Conservation (phyloP, 2,329 filamentous ascomycete species). For the Chrysosporium keratinophilum region DNA sequence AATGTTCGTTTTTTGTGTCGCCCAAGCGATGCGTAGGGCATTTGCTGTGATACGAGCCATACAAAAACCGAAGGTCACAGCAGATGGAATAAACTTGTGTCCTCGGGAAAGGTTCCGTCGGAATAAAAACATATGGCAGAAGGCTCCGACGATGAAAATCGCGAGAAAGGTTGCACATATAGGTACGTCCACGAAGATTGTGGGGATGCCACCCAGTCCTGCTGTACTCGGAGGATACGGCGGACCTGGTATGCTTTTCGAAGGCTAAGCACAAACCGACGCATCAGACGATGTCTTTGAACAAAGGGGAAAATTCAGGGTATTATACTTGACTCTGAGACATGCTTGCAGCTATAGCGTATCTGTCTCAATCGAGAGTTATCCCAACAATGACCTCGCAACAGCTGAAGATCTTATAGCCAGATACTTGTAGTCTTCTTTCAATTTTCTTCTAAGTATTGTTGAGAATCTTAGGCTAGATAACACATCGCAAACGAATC, state of each 20-base stretch:
- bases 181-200: slow-evolving; percentile 50
- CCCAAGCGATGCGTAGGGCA: slow-evolving; percentile 48
- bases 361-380: too few relatives aligned
- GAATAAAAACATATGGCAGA: slow-evolving; percentile 38
- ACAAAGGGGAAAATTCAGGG: background rate
- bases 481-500: too few relatives aligned
- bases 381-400: too few relatives aligned
- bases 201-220: slow-evolving; percentile 42
- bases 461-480: too few relatives aligned
- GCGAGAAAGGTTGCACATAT: slow-evolving; percentile 53
- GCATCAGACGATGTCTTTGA: background rate
- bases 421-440: too few relatives aligned
- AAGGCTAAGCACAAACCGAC: background rate
- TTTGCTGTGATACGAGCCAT: slow-evolving; percentile 40
- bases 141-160: slow-evolving; percentile 36
- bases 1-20: slow-evolving; percentile 37
- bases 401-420: too few relatives aligned
- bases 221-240: slow-evolving; percentile 28
- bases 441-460: too few relatives aligned
- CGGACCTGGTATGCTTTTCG: slow-evolving; percentile 12
- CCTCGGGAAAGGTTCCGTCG: slow-evolving; percentile 32
- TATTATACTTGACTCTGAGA: background rate
- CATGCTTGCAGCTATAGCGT: too few relatives aligned
- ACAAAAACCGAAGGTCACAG: slow-evolving; percentile 40
- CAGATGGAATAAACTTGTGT: slow-evolving; percentile 43